Base-by-base conservation (phyloP, 441 rosid species). In the Pelargonium exstipulatum region DNA sequence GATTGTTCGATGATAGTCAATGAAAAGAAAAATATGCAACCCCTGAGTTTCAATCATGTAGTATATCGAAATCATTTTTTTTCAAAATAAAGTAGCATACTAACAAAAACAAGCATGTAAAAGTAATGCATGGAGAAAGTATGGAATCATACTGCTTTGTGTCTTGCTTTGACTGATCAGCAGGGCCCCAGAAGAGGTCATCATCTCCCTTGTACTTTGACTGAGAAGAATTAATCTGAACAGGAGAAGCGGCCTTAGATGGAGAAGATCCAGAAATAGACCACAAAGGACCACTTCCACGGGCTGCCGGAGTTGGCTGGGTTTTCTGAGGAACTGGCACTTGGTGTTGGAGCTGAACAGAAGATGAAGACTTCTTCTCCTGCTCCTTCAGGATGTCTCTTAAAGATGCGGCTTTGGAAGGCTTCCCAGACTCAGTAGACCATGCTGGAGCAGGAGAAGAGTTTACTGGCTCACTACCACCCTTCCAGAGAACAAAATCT, bases 111-210 rank as follows among this genome's bases (percentile, higher is more conserved):
- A 37, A 62, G 66, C 2, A 1, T n/a, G 17, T 37, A 24, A 58
- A 42, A n/a, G 14, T 65, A 42, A 18, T 65, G 67, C 42, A 66
- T 4, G 62, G 68, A 66, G 14, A 55, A 62, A 70, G 76, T 69
- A 32, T 65, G 70, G 61, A 57, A 68, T 67, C 91, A 40, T 88
- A 95, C 99, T 87, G 89, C 72, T 87, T 92, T 35, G 85, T 51
- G 66, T 88, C 93, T 73, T 82, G 93, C 74, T 83, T 88, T 49
- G 91, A 79, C 65, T 88, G 95, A 79, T 89, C 96, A 75, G 79
- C 22, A 14, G 99, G 97, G 57, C 99, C 98, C 96, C 98, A 95
- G 77, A 95, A 95, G 32, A 95, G 86, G 74, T 95, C 96, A 68
- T 90, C 96, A 46, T 91, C 96, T 68, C 75, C 97, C 74, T 83